Evolutionary conservation across 345 rosid genomes (phyloP).

Genomic region (Camelina laxa): DNA sequence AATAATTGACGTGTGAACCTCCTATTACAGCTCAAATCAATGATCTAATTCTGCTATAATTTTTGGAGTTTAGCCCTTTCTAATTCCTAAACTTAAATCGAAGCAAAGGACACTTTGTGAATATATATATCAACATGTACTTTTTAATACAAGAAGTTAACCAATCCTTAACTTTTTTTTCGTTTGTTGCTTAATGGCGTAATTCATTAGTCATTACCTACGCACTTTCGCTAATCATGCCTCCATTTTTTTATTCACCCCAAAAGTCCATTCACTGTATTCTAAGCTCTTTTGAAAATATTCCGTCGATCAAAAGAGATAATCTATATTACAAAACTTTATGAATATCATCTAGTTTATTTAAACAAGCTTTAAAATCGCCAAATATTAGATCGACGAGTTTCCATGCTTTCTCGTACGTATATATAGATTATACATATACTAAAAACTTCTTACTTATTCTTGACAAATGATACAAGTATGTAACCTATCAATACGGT

Average conservation of each 20-base stretch:
- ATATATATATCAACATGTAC: background rate
- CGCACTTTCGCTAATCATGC: constrained; percentile 42
- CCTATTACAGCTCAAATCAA: constrained; percentile 12
- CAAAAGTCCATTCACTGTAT: constrained; percentile 42
- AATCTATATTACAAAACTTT: constrained; percentile 20
- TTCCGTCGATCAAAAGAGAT: constrained; percentile 32
- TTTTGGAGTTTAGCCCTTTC: constrained; percentile 21
- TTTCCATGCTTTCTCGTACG: constrained; percentile 12
- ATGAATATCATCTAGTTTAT: background rate
- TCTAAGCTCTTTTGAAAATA: constrained; percentile 28
- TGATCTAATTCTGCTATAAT: background rate
- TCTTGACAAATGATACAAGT: background rate
- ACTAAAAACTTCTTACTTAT: background rate
- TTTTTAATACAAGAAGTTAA: constrained; percentile 1
- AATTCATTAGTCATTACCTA: constrained; percentile 37
- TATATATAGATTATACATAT: background rate
- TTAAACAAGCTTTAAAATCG: background rate
- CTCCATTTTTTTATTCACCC: constrained; percentile 31
- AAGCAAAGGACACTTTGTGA: constrained; percentile 4
- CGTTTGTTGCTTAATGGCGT: constrained; percentile 30
- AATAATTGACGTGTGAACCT: constrained; percentile 29
- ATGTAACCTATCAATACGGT: background rate
- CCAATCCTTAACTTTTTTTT: constrained; percentile 4
- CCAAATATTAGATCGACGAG: constrained; percentile 1
- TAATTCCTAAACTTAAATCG: constrained; percentile 13